Evolutionary conservation across 371 early-diverging fungal species (phyloP).

Genomic region (Sporodiniella umbellata): DNA sequence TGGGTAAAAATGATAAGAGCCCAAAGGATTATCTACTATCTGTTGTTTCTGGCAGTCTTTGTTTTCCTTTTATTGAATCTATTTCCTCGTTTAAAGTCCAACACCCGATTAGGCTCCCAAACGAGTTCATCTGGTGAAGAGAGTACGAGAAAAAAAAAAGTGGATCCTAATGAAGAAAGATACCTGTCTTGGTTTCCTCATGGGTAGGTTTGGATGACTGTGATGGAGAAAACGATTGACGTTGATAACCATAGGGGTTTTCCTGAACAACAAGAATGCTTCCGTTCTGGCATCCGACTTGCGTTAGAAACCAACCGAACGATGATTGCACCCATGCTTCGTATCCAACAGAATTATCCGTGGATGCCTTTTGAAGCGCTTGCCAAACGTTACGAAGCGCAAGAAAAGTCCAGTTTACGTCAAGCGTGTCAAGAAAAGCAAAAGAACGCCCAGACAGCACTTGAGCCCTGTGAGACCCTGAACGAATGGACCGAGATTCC

Average conservation of each 20-base stretch:
- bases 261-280: conserved; percentile 42
- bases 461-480: conserved; percentile 25
- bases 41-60: conserved; percentile 12
- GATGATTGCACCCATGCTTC: conserved; percentile 43
- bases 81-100: conserved; percentile 9
- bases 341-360: conserved; percentile 31
- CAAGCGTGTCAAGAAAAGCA: conserved; percentile 14
- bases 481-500: conserved; percentile 26
- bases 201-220: too few species aligned
- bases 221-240: neutral
- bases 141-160: neutral
- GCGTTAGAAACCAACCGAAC: conserved; percentile 43
- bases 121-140: too few species aligned
- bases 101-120: too few species aligned
- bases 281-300: conserved; percentile 43
- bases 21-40: conserved; percentile 16
- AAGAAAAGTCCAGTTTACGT: conserved; percentile 24
- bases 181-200: conserved; percentile 33
- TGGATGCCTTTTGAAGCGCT: conserved; percentile 42
- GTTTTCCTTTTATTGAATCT: conserved; percentile 10
- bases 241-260: conserved; percentile 17
- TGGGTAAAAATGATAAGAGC: conserved; percentile 15
- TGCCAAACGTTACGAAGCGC: conserved; percentile 33
- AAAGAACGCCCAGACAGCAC: conserved; percentile 17
- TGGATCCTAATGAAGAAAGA: conserved; percentile 14